phyloP scores from a whole-genome alignment of 257 asterid genomes.

The Fraxinus quadrangulata region DNA sequence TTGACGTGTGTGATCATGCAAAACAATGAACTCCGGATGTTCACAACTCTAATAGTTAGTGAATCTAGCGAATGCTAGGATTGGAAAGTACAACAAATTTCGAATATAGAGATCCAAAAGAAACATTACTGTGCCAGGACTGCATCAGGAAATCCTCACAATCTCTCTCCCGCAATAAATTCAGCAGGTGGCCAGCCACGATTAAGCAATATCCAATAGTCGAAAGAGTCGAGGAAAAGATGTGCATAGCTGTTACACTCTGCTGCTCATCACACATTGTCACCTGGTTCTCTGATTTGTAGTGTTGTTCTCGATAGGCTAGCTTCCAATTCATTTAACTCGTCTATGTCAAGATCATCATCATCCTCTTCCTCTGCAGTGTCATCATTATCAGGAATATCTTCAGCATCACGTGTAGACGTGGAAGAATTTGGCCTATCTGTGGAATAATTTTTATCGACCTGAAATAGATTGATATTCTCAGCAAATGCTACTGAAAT shows the following conservation, averaged over 20 bases:
- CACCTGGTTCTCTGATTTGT: constrained; percentile 55
- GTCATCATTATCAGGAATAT: constrained; percentile 26
- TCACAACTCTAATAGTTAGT: background rate
- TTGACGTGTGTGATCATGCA: no score
- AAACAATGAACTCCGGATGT: no score
- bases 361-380: constrained; percentile 49
- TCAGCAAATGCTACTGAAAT: background rate
- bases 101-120: background rate
- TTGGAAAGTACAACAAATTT: background rate
- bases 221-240: constrained; percentile 26
- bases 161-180: constrained; percentile 1
- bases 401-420: constrained; percentile 40
- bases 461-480: constrained; percentile 37
- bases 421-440: constrained; percentile 74
- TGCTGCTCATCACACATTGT: constrained; percentile 26
- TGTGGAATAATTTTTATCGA: constrained; percentile 39
- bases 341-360: constrained; percentile 83
- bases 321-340: constrained; percentile 85
- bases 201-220: constrained; percentile 13
- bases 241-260: constrained; percentile 22
- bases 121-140: background rate
- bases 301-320: constrained; percentile 71
- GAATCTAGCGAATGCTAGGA: background rate
- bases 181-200: constrained; percentile 23
- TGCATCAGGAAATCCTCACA: constrained; percentile 3